phyloP scores from a whole-genome alignment of 805 yeast genomes.

The Candida endomychidarum region DNA sequence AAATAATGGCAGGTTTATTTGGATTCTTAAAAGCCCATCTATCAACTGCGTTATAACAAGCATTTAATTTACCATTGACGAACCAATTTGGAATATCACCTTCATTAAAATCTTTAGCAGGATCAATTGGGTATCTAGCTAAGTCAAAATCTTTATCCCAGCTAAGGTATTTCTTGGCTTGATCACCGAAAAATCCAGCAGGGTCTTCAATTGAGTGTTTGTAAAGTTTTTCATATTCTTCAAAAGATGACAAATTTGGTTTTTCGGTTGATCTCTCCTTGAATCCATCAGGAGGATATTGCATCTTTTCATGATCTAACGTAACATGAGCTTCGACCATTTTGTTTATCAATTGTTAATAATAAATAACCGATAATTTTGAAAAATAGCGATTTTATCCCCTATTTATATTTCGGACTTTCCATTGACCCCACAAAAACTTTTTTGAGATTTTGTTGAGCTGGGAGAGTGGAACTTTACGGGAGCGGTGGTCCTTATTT shows the following conservation, averaged over 20 bases:
- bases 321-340: conserved; percentile 26
- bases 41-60: conserved; percentile 91
- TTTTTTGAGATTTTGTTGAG: conserved; percentile 8
- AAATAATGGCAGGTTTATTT: conserved; percentile 77
- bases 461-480: conserved; percentile 4
- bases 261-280: conserved; percentile 43
- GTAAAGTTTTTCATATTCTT: conserved; percentile 50
- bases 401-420: conserved; percentile 8
- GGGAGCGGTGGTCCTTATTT: too few relatives aligned
- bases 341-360: background rate
- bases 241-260: conserved; percentile 50
- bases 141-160: conserved; percentile 55
- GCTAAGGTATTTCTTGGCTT: conserved; percentile 48
- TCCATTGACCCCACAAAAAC: conserved; percentile 8
- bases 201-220: conserved; percentile 59
- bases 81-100: conserved; percentile 91
- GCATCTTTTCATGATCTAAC: conserved; percentile 33
- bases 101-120: conserved; percentile 48
- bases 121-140: conserved; percentile 46
- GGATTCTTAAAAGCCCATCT: conserved; percentile 91
- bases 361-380: background rate
- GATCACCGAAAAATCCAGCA: conserved; percentile 51
- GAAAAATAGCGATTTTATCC: conserved; percentile 4
- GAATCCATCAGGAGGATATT: conserved; percentile 40
- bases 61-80: conserved; percentile 88